Evolutionary conservation across 2,329 filamentous ascomycete species (phyloP).

Genomic region (Scopulariopsis brevicaulis): DNA sequence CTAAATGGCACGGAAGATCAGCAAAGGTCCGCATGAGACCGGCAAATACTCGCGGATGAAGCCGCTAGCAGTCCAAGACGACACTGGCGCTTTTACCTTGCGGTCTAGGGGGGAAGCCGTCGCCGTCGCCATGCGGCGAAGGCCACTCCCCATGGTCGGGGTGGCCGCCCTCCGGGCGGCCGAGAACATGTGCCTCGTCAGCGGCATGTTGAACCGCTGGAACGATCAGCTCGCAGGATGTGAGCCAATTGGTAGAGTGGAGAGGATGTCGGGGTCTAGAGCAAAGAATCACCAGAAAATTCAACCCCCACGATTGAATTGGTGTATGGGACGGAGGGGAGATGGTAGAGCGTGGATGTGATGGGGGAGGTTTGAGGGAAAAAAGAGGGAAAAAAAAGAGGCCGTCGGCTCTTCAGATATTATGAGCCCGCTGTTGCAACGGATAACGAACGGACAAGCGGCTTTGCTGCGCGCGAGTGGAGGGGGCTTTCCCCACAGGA

Average conservation of each 20-base stretch:
- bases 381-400: constrained; percentile 3
- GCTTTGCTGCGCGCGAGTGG: neutral
- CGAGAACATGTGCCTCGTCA: constrained; percentile 61
- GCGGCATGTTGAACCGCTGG: constrained; percentile 30
- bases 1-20: constrained; percentile 18
- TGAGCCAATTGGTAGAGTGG: neutral
- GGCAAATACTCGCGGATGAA: neutral
- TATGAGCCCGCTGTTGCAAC: neutral
- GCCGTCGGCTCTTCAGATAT: constrained; percentile 3
- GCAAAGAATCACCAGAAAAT: constrained; percentile 2
- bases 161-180: constrained; percentile 51
- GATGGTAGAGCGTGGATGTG: constrained; percentile 1
- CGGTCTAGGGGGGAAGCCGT: constrained; percentile 76
- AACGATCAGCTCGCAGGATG: neutral
- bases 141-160: constrained; percentile 43
- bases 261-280: constrained; percentile 3
- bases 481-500: neutral
- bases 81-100: constrained; percentile 51
- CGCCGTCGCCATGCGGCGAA: constrained; percentile 73
- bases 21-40: neutral
- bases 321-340: constrained; percentile 1
- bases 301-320: neutral
- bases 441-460: constrained; percentile 5
- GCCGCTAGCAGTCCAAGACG: neutral
- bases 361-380: neutral